A percentile compares a stretch with the other conserved stretches of the same genome.
Evolutionary conservation across 164 flowering plant genomes (phyloP).

Genomic region (Sedum album): DNA sequence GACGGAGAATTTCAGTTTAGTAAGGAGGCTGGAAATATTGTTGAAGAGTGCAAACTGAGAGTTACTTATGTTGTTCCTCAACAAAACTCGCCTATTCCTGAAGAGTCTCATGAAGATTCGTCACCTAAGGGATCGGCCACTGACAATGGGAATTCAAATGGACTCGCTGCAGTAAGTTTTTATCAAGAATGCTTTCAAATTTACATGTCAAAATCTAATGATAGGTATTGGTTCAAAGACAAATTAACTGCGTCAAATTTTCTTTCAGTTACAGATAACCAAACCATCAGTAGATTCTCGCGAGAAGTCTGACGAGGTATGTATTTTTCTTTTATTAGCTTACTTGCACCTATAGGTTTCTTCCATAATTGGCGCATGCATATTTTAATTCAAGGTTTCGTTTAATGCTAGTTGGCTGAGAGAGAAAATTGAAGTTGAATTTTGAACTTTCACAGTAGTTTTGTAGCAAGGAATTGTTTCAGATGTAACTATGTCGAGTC

Average conservation of each 20-base stretch:
- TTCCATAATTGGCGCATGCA: neutral
- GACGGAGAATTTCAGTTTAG: constrained; percentile 29
- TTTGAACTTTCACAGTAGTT: no score
- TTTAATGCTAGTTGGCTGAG: neutral
- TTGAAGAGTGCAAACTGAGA: constrained; percentile 56
- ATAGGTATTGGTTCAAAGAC: no score
- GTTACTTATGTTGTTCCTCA: constrained; percentile 56
- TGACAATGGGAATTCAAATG: constrained; percentile 35
- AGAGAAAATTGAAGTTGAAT: neutral
- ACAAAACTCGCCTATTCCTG: constrained; percentile 53
- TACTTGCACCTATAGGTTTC: neutral
- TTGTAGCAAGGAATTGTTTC: no score
- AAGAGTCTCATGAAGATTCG: constrained; percentile 53
- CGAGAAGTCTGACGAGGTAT: constrained; percentile 25
- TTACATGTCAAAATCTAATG: neutral
- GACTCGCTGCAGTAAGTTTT: constrained; percentile 20
- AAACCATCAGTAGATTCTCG: constrained; percentile 17
- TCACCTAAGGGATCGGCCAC: constrained; percentile 37
- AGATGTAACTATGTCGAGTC: no score
- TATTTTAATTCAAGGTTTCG: neutral
- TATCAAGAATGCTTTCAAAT: neutral
- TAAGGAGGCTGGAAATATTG: constrained; percentile 47
- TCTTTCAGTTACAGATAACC: constrained; percentile 16
- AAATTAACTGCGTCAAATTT: neutral
- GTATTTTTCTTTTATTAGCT: neutral